These are phyloP conservation scores for Ploettnerulaceae sp. DNA, from an alignment of 2,329 filamentous ascomycete species.

Conservation along the genomic window DNA sequence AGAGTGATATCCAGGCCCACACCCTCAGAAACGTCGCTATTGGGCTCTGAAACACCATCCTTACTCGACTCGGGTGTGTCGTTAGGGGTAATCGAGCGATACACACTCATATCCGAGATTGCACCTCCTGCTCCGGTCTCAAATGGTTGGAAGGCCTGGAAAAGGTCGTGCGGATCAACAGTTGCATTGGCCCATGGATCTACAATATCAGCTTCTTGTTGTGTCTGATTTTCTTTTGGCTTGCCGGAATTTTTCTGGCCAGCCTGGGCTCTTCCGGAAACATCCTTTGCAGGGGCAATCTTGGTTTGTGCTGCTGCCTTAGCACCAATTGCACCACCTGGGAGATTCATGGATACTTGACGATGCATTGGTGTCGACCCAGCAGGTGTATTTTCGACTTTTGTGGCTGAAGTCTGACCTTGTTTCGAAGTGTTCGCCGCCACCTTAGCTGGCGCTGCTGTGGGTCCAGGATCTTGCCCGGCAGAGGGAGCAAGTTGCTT, in stretches of 20 bases:
- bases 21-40: conserved; percentile 56
- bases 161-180: conserved; percentile 50
- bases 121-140: conserved; percentile 43
- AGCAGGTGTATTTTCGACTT: conserved; percentile 32
- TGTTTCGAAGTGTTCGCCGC: conserved; percentile 27
- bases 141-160: conserved; percentile 39
- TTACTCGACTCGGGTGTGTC: conserved; percentile 62
- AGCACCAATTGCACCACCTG: conserved; percentile 41
- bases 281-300: conserved; percentile 21
- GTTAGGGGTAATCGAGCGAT: conserved; percentile 53
- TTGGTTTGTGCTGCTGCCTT: conserved; percentile 33
- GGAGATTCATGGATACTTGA: conserved; percentile 44
- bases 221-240: conserved; percentile 29
- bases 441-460: conserved; percentile 36
- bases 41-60: conserved; percentile 55
- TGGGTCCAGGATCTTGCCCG: conserved; percentile 20
- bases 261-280: conserved; percentile 19
- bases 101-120: conserved; percentile 49
- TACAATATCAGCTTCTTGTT: conserved; percentile 14
- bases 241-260: conserved; percentile 27
- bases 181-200: conserved; percentile 42
- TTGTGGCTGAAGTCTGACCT: conserved; percentile 41
- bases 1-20: conserved; percentile 49
- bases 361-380: conserved; percentile 47
- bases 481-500: conserved; percentile 15